phyloP scores from a whole-genome alignment of 2,329 filamentous ascomycete species.

The Monilinia vaccinii-corymbosi region DNA sequence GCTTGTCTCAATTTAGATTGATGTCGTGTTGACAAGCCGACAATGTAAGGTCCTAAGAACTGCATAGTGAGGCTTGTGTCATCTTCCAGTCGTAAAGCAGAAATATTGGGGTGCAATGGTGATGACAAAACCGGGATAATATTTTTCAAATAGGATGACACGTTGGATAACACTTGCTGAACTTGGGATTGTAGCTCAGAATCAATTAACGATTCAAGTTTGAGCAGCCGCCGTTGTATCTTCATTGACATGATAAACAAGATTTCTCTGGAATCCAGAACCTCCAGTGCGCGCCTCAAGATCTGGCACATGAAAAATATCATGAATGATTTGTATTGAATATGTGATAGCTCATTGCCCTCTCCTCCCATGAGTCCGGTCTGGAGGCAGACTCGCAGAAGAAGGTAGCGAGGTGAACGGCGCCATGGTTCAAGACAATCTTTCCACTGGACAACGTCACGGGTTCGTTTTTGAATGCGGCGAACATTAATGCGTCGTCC shows the following conservation, averaged over 20 bases:
- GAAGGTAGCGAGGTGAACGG: conserved; percentile 44
- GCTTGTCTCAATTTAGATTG: background rate
- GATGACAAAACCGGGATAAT: background rate
- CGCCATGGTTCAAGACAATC: conserved; percentile 36
- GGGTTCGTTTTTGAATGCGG: conserved; percentile 41
- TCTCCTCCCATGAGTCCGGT: background rate
- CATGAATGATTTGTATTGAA: conserved; percentile 44
- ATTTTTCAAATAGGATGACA: background rate
- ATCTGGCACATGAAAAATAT: conserved; percentile 35
- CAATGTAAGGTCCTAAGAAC: background rate
- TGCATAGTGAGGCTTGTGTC: background rate
- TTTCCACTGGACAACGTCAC: conserved; percentile 44
- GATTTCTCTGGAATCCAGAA: conserved; percentile 23
- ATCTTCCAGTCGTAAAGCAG: background rate
- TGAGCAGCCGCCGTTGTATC: conserved; percentile 35
- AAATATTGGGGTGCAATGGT: background rate
- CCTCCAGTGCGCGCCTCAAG: conserved; percentile 23
- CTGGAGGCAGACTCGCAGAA: conserved; percentile 44
- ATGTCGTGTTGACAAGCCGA: background rate
- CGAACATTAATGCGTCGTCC: conserved; percentile 25
- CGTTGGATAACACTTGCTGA: background rate
- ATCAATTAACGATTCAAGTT: conserved; percentile 26
- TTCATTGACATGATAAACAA: conserved; percentile 37
- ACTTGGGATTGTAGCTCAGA: background rate
- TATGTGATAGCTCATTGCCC: background rate